These are phyloP conservation scores for Proliferodiscus dingleyae DNA, from an alignment of 2,329 filamentous ascomycete species.

Conservation along the genomic window DNA sequence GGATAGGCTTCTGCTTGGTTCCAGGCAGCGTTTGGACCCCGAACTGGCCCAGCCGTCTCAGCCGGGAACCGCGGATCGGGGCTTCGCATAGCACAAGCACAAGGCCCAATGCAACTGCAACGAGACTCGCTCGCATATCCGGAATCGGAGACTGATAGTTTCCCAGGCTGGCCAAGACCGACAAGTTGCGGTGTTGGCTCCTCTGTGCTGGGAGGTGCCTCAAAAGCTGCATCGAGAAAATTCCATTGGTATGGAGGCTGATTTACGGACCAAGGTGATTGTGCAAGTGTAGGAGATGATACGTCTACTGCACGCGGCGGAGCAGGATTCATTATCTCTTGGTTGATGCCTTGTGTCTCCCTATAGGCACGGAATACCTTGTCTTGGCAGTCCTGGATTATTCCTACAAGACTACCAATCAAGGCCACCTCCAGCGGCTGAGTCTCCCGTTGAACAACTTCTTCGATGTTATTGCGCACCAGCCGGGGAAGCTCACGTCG, in stretches of 20 bases:
- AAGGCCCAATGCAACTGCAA: background rate
- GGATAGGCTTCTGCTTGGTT: background rate
- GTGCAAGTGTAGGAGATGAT: background rate
- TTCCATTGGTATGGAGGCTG: background rate
- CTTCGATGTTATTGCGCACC: constrained; percentile 7
- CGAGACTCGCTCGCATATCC: background rate
- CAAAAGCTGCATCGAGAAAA: background rate
- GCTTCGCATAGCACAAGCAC: background rate
- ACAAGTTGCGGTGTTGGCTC: background rate
- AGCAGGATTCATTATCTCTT: background rate
- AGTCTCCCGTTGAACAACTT: constrained; percentile 7
- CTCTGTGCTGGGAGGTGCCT: background rate
- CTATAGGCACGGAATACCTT: constrained; percentile 6
- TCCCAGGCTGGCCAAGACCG: background rate
- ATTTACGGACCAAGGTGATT: background rate
- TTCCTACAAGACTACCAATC: constrained; percentile 8
- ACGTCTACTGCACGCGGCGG: background rate
- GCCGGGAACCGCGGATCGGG: background rate
- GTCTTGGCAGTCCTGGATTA: constrained; percentile 11
- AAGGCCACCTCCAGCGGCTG: constrained; percentile 10
- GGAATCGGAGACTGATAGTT: background rate
- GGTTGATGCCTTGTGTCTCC: constrained; percentile 1
- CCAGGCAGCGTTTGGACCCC: background rate
- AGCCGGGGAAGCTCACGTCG: constrained; percentile 14
- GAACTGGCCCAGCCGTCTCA: background rate